These are phyloP conservation scores for Fragaria nilgerrensis DNA, from an alignment of 306 rosid species.

Conservation along the genomic window DNA sequence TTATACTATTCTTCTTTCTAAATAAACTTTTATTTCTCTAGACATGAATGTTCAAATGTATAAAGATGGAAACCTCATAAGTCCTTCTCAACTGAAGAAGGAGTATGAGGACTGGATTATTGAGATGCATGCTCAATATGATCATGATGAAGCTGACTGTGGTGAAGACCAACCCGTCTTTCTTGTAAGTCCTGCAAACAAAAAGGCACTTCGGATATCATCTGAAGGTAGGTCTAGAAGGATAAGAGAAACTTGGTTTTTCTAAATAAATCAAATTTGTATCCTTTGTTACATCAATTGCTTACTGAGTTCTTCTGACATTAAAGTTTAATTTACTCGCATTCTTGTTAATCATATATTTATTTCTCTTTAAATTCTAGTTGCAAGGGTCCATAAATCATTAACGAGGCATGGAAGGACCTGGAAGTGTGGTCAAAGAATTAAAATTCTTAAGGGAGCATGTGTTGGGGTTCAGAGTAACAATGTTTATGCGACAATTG, in stretches of 20 bases:
- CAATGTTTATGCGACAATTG: constrained; percentile 54
- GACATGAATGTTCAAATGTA: constrained; percentile 32
- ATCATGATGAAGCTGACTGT: constrained; percentile 48
- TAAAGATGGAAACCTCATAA: constrained; percentile 30
- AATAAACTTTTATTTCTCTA: constrained; percentile 17
- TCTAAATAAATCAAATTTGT: neutral
- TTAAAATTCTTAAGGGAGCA: constrained; percentile 62
- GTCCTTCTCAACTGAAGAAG: constrained; percentile 38
- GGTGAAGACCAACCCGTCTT: constrained; percentile 51
- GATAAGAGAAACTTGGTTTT: neutral
- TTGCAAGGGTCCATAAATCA: constrained; percentile 43
- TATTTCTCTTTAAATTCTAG: constrained; percentile 27
- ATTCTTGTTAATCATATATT: neutral
- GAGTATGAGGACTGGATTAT: constrained; percentile 58
- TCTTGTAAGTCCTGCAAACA: constrained; percentile 43
- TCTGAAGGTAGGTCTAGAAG: constrained; percentile 43
- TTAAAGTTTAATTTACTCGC: neutral
- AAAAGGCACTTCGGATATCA: constrained; percentile 43
- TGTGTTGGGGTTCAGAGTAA: constrained; percentile 40
- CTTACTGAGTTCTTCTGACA: too few relatives aligned
- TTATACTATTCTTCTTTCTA: constrained; percentile 5
- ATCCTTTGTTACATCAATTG: neutral
- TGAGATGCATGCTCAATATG: constrained; percentile 51
- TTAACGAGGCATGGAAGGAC: constrained; percentile 39
- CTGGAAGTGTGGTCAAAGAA: constrained; percentile 49